Base-by-base conservation (phyloP, 2,329 filamentous ascomycete species). In the Scorias spongiosa region DNA sequence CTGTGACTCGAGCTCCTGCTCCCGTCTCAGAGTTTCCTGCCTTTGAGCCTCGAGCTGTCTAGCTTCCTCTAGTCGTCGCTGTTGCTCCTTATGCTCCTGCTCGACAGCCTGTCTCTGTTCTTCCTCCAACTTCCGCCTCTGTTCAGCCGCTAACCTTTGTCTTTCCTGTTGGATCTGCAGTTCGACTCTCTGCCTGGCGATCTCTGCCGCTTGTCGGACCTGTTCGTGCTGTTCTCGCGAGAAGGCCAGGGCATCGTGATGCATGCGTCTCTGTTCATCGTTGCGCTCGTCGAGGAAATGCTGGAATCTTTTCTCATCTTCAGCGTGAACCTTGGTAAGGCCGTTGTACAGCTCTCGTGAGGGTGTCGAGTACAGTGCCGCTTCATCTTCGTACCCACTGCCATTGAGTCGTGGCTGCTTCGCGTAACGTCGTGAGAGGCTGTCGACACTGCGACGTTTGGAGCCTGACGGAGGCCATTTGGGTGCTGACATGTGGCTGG, bases 161-260 rank as follows among this genome's bases (percentile, higher is more conserved):
- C 56, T 51, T 46, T 61, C 54, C 20, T 57, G 54, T 47, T 65
- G 58, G 34, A 64, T 54, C 57, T 71, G 63, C 7, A 68, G 49
- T 15, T 64, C 57, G 46, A 74, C 61, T n/a, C 66, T 63, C 36
- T 71, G 62, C n/a, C 74, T 53, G 14, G 68, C 71, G 15, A 69
- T 65, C 53, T 75, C 68, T 2, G 75, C 75, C 41, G 70, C 67
- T 42, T 68, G 63, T 39, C 69, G 70, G 10, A 89, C 72, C 26
- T 74, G 70, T 32, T 82, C 74, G 58, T 87, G 83, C 54, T 81
- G 74, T 11, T 69, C 68, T 41, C 76, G 75, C 3, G 80, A 80
- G 40, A 74, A 72, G 39, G 74, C 74, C 12, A 89, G 71, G 11
- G 81, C 80, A 51, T 78, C 73, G 46, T 72, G 70, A 56, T 85